phyloP scores from a whole-genome alignment of 2,329 filamentous ascomycete genomes.

The Biscogniauxia sp. region DNA sequence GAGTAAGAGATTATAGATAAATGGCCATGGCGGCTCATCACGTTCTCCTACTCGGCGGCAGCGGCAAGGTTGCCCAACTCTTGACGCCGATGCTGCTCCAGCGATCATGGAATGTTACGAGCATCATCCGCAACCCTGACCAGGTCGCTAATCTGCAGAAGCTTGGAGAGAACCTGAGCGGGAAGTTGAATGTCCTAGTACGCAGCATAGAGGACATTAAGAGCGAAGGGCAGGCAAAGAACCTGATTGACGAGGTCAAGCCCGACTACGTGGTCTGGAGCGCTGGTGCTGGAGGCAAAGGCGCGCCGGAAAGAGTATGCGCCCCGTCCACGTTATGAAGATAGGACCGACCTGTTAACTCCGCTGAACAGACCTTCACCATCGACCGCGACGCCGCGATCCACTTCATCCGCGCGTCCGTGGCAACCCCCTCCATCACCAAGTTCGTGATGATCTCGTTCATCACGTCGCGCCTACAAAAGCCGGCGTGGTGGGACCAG shows the following conservation, averaged over 20 bases:
- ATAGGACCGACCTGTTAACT: background rate
- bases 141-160: slow-evolving; percentile 64
- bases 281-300: slow-evolving; percentile 62
- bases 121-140: slow-evolving; percentile 70
- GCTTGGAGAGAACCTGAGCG: slow-evolving; percentile 56
- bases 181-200: slow-evolving; percentile 67
- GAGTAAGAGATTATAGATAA: background rate
- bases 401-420: slow-evolving; percentile 59
- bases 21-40: slow-evolving; percentile 32
- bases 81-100: slow-evolving; percentile 75
- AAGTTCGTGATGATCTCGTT: slow-evolving; percentile 67
- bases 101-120: slow-evolving; percentile 74
- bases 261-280: slow-evolving; percentile 68
- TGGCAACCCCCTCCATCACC: slow-evolving; percentile 50
- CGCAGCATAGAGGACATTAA: slow-evolving; percentile 70
- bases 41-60: slow-evolving; percentile 75
- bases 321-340: background rate
- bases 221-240: slow-evolving; percentile 58
- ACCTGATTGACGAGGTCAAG: slow-evolving; percentile 59
- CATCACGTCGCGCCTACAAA: slow-evolving; percentile 48
- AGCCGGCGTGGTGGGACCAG: slow-evolving; percentile 54
- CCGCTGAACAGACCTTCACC: slow-evolving; percentile 24
- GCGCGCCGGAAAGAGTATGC: slow-evolving; percentile 48
- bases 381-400: slow-evolving; percentile 56
- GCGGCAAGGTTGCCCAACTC: slow-evolving; percentile 73